Percentiles rank a stretch among this genome's conserved stretches.
Evolutionary conservation across 2,329 filamentous ascomycete genomes (phyloP).

Genomic region (Cadophora sp.): DNA sequence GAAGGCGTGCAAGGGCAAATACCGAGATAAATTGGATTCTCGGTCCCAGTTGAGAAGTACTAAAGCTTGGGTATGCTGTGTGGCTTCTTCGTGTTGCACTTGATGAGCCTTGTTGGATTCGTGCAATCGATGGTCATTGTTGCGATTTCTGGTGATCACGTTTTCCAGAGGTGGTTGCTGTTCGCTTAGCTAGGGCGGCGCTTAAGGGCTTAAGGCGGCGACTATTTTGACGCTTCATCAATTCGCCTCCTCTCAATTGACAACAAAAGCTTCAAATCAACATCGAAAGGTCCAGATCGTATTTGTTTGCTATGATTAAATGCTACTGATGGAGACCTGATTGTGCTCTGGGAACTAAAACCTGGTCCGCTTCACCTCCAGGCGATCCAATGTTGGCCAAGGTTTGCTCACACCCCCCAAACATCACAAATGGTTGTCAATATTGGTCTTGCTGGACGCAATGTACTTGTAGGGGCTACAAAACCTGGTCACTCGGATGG

Average conservation of each 20-base stretch:
- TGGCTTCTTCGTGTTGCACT: neutral
- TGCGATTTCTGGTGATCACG: slow-evolving; percentile 6
- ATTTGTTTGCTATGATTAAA: neutral
- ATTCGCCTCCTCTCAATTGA: neutral
- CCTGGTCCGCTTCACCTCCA: neutral
- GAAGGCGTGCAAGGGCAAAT: neutral
- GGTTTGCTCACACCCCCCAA: neutral
- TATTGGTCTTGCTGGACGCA: neutral
- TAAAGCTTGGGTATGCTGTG: neutral
- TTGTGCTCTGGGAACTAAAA: neutral
- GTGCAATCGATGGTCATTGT: neutral
- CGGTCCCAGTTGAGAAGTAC: neutral
- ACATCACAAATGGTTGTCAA: neutral
- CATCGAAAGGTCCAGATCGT: neutral
- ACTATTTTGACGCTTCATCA: slow-evolving; percentile 1
- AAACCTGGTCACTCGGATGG: neutral
- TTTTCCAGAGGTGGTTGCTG: neutral
- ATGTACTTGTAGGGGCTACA: neutral
- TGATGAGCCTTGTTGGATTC: neutral
- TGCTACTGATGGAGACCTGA: neutral
- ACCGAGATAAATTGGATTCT: too few species aligned
- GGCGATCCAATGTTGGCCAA: neutral
- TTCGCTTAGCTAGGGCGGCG: slow-evolving; percentile 14
- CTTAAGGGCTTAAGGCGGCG: slow-evolving; percentile 5
- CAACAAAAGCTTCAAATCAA: neutral